phyloP scores from a whole-genome alignment of 352 stramenopile species.

The Globisporangium ultimum region DNA sequence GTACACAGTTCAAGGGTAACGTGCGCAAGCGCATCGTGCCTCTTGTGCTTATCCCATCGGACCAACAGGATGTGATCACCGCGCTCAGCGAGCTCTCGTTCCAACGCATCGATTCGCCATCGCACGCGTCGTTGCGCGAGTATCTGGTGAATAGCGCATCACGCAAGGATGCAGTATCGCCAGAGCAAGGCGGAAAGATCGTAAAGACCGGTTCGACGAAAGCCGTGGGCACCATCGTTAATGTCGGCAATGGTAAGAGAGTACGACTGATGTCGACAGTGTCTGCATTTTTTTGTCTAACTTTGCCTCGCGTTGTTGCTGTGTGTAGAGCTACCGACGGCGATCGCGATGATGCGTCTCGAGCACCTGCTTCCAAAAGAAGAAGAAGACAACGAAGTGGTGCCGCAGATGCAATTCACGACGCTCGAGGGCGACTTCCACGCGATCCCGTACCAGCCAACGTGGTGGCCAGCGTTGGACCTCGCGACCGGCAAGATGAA shows the following conservation, averaged over 20 bases:
- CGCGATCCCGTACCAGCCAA: constrained; percentile 65
- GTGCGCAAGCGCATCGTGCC: constrained; percentile 82
- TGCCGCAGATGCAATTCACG: constrained; percentile 52
- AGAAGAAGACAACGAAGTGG: constrained; percentile 18
- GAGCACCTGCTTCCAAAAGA: constrained; percentile 55
- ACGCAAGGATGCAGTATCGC: constrained; percentile 19
- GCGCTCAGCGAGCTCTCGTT: constrained; percentile 53
- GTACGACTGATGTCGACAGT: not conserved
- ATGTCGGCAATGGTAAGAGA: constrained; percentile 28
- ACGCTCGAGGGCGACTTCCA: constrained; percentile 66
- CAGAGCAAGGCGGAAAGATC: constrained; percentile 44
- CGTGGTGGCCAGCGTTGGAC: constrained; percentile 76
- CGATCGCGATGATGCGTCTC: constrained; percentile 77
- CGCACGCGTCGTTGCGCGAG: constrained; percentile 33
- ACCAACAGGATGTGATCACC: constrained; percentile 46
- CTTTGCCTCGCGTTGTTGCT: not conserved
- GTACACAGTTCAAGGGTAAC: constrained; percentile 92
- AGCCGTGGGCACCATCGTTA: constrained; percentile 53
- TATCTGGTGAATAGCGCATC: constrained; percentile 36
- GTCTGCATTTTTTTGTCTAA: not conserved
- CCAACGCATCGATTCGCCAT: constrained; percentile 44
- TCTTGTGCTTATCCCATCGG: constrained; percentile 56
- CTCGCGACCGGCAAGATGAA: constrained; percentile 72
- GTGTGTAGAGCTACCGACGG: constrained; percentile 34
- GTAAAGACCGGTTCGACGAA: constrained; percentile 53